These are phyloP conservation scores for Eucalyptus lansdowneana DNA, from an alignment of 345 rosid genomes.

Conservation along the genomic window DNA sequence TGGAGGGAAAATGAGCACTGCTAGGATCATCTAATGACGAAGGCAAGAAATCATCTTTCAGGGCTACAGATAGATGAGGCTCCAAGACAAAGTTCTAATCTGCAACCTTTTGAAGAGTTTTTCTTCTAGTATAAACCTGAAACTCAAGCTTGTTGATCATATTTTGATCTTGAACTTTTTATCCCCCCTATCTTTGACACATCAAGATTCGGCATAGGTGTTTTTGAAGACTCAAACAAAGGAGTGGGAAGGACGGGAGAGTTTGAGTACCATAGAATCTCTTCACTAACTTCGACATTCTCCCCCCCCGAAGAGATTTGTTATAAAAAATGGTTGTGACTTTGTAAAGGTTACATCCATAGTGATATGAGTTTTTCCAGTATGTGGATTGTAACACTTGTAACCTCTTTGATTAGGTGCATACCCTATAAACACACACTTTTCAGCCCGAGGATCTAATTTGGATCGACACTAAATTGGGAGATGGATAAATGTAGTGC, in stretches of 20 bases:
- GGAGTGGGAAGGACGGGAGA: accelerated
- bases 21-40: not conserved
- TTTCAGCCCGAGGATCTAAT: not conserved
- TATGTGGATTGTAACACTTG: not conserved
- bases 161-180: not conserved
- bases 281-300: not conserved
- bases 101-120: not conserved
- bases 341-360: not conserved
- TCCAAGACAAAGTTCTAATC: not conserved
- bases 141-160: accelerated
- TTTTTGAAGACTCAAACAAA: not conserved
- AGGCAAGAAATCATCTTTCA: not conserved
- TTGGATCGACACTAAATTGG: not conserved
- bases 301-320: not conserved
- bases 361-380: not conserved
- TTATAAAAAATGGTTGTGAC: not conserved
- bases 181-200: not conserved
- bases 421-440: not conserved
- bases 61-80: accelerated
- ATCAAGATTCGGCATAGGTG: accelerated
- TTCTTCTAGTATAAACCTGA: not conserved
- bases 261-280: not conserved
- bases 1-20: not conserved
- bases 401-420: not conserved
- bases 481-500: not conserved